Evolutionary conservation across 1,284 basidiomycete species (phyloP).

Genomic region (Cystobasidiaceae sp.): DNA sequence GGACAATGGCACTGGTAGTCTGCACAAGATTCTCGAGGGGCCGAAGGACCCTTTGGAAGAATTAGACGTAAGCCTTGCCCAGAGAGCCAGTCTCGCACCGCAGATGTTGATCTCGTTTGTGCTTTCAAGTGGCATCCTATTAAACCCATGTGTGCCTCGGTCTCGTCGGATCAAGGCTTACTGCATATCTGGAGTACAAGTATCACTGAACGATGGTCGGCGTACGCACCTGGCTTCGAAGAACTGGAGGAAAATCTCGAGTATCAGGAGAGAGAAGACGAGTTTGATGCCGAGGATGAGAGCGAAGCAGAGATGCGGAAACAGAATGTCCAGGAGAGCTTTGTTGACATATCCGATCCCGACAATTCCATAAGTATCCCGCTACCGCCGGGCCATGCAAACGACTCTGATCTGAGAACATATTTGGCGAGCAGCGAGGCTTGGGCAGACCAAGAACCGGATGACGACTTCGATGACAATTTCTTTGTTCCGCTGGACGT

Average conservation of each 20-base stretch:
- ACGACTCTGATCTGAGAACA: neutral
- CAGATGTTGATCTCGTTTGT: no score
- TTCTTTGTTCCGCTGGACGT: slow-evolving; percentile 19
- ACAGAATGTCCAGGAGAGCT: slow-evolving; percentile 14
- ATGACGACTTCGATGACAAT: slow-evolving; percentile 8
- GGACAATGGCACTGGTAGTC: slow-evolving; percentile 84
- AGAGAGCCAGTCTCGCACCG: no score
- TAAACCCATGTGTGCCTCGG: slow-evolving; percentile 72
- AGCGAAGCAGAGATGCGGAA: slow-evolving; percentile 19
- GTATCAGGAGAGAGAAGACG: slow-evolving; percentile 92
- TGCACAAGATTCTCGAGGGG: slow-evolving; percentile 85
- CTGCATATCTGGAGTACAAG: slow-evolving; percentile 57
- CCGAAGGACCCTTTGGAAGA: slow-evolving; percentile 82
- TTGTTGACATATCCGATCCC: slow-evolving; percentile 13
- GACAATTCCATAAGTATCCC: neutral
- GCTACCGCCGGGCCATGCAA: neutral
- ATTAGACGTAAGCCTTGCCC: slow-evolving; percentile 68
- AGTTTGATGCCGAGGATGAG: slow-evolving; percentile 71
- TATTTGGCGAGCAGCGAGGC: slow-evolving; percentile 27
- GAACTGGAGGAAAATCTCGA: slow-evolving; percentile 97
- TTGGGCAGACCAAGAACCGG: slow-evolving; percentile 23
- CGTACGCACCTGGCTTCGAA: slow-evolving; percentile 96
- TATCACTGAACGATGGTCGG: slow-evolving; percentile 77
- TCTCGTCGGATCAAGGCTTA: slow-evolving; percentile 52
- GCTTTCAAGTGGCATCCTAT: slow-evolving; percentile 94